phyloP scores from a whole-genome alignment of 345 rosid species.

The Sisymbrium altissimum region DNA sequence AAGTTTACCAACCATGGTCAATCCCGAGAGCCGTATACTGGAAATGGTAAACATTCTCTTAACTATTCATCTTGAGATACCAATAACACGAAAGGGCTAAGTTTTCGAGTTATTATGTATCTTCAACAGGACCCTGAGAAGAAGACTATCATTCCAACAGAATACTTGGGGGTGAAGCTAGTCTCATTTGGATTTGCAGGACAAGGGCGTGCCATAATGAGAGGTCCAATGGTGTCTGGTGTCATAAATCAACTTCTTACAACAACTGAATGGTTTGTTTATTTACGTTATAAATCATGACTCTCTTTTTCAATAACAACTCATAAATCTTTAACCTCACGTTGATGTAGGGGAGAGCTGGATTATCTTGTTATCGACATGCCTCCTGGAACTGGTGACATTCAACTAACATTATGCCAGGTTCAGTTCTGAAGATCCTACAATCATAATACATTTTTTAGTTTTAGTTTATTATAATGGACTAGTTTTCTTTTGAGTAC shows the following conservation, averaged over 20 bases:
- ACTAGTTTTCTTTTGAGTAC: not conserved
- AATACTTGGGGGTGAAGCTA: slow-evolving; percentile 88
- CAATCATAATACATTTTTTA: not conserved
- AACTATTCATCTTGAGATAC: not conserved
- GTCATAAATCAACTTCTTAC: slow-evolving; percentile 92
- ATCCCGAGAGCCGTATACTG: slow-evolving; percentile 74
- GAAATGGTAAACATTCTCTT: slow-evolving; percentile 62
- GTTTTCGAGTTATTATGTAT: slow-evolving; percentile 13
- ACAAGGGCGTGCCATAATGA: slow-evolving; percentile 95
- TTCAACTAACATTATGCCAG: slow-evolving; percentile 96
- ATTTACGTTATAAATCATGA: not conserved
- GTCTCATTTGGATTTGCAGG: slow-evolving; percentile 97
- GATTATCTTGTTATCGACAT: slow-evolving; percentile 97
- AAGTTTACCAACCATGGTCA: slow-evolving; percentile 94
- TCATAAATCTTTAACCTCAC: not conserved
- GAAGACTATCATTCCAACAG: slow-evolving; percentile 83
- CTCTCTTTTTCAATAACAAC: not conserved
- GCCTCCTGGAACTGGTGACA: slow-evolving; percentile 99
- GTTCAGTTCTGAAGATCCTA: slow-evolving; percentile 31
- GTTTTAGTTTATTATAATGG: not conserved
- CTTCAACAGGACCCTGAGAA: slow-evolving; percentile 79
- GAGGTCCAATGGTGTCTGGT: slow-evolving; percentile 99
- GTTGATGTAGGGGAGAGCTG: slow-evolving; percentile 80
- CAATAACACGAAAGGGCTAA: not conserved
- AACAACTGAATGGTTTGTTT: slow-evolving; percentile 78